Conservation (phyloP, 768 basidiomycete species). For the Mycena floridula region DNA sequence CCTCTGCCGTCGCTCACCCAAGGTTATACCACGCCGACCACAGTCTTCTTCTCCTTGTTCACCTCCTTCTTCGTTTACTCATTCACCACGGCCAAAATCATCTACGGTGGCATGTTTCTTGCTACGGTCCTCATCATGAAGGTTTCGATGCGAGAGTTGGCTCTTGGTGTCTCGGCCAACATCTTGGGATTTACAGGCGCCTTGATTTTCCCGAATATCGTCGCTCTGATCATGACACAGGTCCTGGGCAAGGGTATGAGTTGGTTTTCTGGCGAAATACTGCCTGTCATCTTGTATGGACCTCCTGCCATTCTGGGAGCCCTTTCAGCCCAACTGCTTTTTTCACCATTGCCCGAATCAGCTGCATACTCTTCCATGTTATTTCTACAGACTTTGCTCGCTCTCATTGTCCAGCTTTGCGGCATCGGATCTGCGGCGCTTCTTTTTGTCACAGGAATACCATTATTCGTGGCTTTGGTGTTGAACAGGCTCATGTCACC, state of each 20-base stretch:
- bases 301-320: slow-evolving; percentile 67
- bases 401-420: slow-evolving; percentile 54
- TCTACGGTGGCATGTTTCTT: slow-evolving; percentile 55
- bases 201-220: slow-evolving; percentile 56
- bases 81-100: slow-evolving; percentile 58
- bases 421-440: slow-evolving; percentile 74
- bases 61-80: slow-evolving; percentile 71
- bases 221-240: slow-evolving; percentile 62
- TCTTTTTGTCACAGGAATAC: slow-evolving; percentile 56
- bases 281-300: slow-evolving; percentile 63
- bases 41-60: slow-evolving; percentile 74
- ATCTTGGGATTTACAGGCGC: slow-evolving; percentile 44
- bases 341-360: slow-evolving; percentile 51
- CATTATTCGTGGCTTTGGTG: slow-evolving; percentile 51
- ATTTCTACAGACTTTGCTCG: slow-evolving; percentile 51
- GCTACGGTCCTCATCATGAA: slow-evolving; percentile 33
- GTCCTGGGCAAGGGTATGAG: slow-evolving; percentile 68
- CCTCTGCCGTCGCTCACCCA: slow-evolving; percentile 64
- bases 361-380: slow-evolving; percentile 55
- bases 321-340: slow-evolving; percentile 53
- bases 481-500: too few relatives aligned
- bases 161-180: slow-evolving; percentile 43
- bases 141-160: slow-evolving; percentile 24
- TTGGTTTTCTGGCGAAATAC: slow-evolving; percentile 76
- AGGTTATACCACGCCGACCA: slow-evolving; percentile 41